phyloP scores from a whole-genome alignment of 2,329 filamentous ascomycete species.

The Fusarium nodosum region DNA sequence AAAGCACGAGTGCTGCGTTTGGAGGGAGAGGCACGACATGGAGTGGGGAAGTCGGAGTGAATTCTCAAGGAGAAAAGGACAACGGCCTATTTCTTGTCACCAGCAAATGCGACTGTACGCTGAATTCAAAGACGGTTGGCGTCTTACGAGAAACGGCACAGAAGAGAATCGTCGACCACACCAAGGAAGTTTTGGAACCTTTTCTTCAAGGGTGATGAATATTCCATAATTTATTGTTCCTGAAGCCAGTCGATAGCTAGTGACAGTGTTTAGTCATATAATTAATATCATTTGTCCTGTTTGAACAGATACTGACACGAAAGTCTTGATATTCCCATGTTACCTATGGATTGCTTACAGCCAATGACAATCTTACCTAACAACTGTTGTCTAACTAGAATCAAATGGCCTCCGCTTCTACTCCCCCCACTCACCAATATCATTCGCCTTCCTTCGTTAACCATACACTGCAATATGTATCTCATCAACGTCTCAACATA shows the following conservation, averaged over 20 bases:
- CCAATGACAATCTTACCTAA: neutral
- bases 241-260: neutral
- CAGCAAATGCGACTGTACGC: conserved; percentile 51
- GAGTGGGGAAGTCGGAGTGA: conserved; percentile 51
- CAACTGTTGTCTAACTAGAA: neutral
- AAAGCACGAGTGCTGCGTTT: conserved; percentile 54
- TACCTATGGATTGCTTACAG: neutral
- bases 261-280: neutral
- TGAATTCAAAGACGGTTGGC: conserved; percentile 50
- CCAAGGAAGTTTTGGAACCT: conserved; percentile 49
- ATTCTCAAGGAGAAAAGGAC: conserved; percentile 44
- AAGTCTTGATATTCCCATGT: neutral
- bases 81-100: conserved; percentile 54
- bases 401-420: no score
- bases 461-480: conserved; percentile 24
- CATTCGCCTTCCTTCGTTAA: neutral
- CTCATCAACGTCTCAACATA: conserved; percentile 36
- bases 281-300: neutral
- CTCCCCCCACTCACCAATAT: neutral
- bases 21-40: conserved; percentile 54
- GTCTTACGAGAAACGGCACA: conserved; percentile 50
- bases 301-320: neutral
- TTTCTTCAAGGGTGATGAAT: conserved; percentile 13
- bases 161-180: conserved; percentile 53
- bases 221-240: neutral